Evolutionary conservation across 768 basidiomycete species (phyloP).

Genomic region (Trichaptum fuscoviolaceum): DNA sequence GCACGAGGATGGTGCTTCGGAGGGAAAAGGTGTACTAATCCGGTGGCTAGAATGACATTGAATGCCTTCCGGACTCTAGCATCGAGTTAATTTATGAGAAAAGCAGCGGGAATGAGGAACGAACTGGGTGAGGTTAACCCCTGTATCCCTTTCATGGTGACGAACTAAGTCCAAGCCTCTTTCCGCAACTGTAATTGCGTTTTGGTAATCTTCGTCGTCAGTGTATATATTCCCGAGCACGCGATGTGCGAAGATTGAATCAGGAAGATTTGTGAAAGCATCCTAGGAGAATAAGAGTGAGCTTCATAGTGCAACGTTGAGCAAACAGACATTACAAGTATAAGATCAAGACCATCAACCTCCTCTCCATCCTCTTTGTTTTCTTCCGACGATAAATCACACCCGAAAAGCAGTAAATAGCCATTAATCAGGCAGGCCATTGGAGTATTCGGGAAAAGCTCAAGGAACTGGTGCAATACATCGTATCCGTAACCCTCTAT

Average conservation of each 20-base stretch:
- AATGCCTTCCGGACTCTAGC: slow-evolving; percentile 61
- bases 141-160: slow-evolving; percentile 46
- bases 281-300: slow-evolving; percentile 36
- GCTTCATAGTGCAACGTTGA: slow-evolving; percentile 5
- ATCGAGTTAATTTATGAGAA: slow-evolving; percentile 4
- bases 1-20: slow-evolving; percentile 89
- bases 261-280: slow-evolving; percentile 41
- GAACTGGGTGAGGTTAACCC: slow-evolving; percentile 32
- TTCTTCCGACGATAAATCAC: slow-evolving; percentile 26
- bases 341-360: slow-evolving; percentile 52
- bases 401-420: slow-evolving; percentile 61
- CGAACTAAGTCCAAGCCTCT: slow-evolving; percentile 56
- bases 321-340: slow-evolving; percentile 47
- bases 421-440: slow-evolving; percentile 55
- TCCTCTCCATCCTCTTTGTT: slow-evolving; percentile 27
- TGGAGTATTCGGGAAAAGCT: slow-evolving; percentile 56
- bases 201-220: slow-evolving; percentile 66
- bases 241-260: slow-evolving; percentile 63
- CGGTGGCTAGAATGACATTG: slow-evolving; percentile 64
- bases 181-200: slow-evolving; percentile 66
- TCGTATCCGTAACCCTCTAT: slow-evolving; percentile 58
- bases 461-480: slow-evolving; percentile 54
- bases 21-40: slow-evolving; percentile 79
- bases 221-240: slow-evolving; percentile 63
- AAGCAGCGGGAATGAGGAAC: background rate